phyloP scores from a whole-genome alignment of 495 filamentous ascomycete genomes.

The Emericellopsis terricola region DNA sequence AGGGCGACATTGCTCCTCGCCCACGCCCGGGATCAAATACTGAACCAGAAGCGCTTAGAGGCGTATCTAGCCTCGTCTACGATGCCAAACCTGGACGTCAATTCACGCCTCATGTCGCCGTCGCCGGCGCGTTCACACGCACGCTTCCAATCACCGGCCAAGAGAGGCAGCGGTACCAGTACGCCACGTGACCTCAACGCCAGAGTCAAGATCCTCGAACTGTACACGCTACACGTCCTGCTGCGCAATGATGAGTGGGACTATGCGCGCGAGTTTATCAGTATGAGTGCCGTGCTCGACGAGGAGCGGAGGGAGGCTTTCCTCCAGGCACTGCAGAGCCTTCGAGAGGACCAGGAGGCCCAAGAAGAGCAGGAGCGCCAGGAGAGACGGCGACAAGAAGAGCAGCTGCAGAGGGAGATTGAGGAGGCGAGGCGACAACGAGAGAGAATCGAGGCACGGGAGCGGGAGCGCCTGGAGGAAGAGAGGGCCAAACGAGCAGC shows the following conservation, averaged over 20 bases:
- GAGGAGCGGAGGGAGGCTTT: slow-evolving; percentile 83
- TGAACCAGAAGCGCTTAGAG: slow-evolving; percentile 79
- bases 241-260: slow-evolving; percentile 87
- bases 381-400: slow-evolving; percentile 41
- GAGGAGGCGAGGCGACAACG: slow-evolving; percentile 35
- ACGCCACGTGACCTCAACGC: slow-evolving; percentile 61
- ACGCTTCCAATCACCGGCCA: slow-evolving; percentile 18
- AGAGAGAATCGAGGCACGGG: slow-evolving; percentile 34
- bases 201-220: slow-evolving; percentile 74
- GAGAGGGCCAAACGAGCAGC: slow-evolving; percentile 21
- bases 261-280: slow-evolving; percentile 81
- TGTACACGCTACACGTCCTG: slow-evolving; percentile 86
- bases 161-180: slow-evolving; percentile 39
- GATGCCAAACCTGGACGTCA: slow-evolving; percentile 47
- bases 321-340: slow-evolving; percentile 52
- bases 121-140: slow-evolving; percentile 4
- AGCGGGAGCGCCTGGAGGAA: slow-evolving; percentile 26
- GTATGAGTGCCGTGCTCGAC: slow-evolving; percentile 64
- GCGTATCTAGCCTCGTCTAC: slow-evolving; percentile 69
- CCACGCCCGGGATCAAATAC: slow-evolving; percentile 62
- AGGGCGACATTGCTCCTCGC: slow-evolving; percentile 74
- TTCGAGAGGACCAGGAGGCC: slow-evolving; percentile 53
- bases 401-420: slow-evolving; percentile 36
- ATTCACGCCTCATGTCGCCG: slow-evolving; percentile 30
- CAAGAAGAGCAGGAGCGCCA: slow-evolving; percentile 43